Evolutionary conservation across 148 eudicot species (phyloP), one percentile per base, ranked within the genome.

Genomic region (Rhododendron griersonianum): DNA sequence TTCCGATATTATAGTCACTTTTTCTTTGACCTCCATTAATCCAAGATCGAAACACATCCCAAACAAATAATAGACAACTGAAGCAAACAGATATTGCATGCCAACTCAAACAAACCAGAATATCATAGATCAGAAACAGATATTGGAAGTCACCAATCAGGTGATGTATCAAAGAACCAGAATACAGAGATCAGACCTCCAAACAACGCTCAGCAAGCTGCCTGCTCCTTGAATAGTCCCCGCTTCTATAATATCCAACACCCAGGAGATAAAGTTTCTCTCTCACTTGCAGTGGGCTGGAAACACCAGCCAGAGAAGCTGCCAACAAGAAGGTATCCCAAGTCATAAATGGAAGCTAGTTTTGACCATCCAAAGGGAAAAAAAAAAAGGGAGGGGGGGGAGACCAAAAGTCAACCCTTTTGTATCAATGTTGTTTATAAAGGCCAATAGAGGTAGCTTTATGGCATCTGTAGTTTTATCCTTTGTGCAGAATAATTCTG

Each of bases 241-340:
- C 93, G 25, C 93, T 90, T 83, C 94, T 88, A 84, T 89, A 92
- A 57, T 90, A 91, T 2, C 93, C 94, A 67, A 92, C 93, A 85
- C 90, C 94, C 14, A 92, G 93, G 76, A 92, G 87, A 89, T 92
- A 91, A 2, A 88, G 85, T 61, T 84, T 90, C 89, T 92, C 94
- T 83, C 94, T 88, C 90, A 65, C 80, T 57, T 90, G 87, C 87
- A 92, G 85, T 57, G 94, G 93, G 81, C 92, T 84, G 75, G 82
- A 84, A 73, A 87, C 78, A 85, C 89, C 87, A 45, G 87, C 91
- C 41, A 92, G 86, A 61, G 94, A 90, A 77, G 92, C 94, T 92
- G 94, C 79, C 76, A 84, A 86, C 37, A 59, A 50, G 1, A 80
- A 87, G 33, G 37, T 84, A 48, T 69, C 78, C 41, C 47, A 84